A percentile compares a stretch with the other conserved stretches of the same genome.
Evolutionary conservation across 2,329 filamentous ascomycete genomes (phyloP).

Genomic region (Colletotrichum trifolii): DNA sequence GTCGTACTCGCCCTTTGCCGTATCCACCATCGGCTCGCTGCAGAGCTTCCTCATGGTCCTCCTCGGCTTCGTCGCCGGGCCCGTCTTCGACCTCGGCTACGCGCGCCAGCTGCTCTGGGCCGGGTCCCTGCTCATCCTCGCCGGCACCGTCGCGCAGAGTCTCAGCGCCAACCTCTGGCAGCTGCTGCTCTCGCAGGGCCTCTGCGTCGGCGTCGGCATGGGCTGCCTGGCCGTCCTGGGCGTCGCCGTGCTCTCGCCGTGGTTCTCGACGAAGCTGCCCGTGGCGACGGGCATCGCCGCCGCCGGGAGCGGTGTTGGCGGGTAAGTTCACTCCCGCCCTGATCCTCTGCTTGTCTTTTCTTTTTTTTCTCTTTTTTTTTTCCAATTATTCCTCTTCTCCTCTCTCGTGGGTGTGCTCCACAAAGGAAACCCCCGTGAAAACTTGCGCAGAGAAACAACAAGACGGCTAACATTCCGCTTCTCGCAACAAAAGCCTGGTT

Average conservation of each 20-base stretch:
- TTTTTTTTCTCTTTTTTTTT: too few species aligned
- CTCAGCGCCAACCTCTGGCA: constrained; percentile 58
- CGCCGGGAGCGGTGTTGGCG: constrained; percentile 46
- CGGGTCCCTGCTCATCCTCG: constrained; percentile 55
- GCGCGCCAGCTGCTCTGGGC: constrained; percentile 51
- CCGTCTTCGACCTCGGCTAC: constrained; percentile 60
- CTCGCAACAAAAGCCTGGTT: constrained; percentile 57
- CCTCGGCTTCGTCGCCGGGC: constrained; percentile 55
- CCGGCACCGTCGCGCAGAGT: constrained; percentile 60
- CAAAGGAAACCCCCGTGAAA: constrained; percentile 36
- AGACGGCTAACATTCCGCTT: constrained; percentile 71
- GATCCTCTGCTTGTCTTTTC: too few species aligned
- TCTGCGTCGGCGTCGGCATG: constrained; percentile 57
- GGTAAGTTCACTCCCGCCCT: constrained; percentile 11
- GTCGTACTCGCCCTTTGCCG: constrained; percentile 37
- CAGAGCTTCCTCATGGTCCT: constrained; percentile 59
- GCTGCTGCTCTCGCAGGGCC: constrained; percentile 58
- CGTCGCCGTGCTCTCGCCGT: constrained; percentile 46
- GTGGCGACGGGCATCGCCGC: constrained; percentile 49
- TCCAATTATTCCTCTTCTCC: too few species aligned
- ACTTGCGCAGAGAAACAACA: constrained; percentile 57
- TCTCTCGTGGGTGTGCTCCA: constrained; percentile 45
- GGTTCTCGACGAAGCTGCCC: constrained; percentile 44
- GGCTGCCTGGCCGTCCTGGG: constrained; percentile 53
- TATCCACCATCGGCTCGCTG: constrained; percentile 59